A percentile compares a stretch with the other conserved stretches of the same genome.
Conservation (phyloP, 768 basidiomycete genomes). For the Sporobolomyces roseus region DNA sequence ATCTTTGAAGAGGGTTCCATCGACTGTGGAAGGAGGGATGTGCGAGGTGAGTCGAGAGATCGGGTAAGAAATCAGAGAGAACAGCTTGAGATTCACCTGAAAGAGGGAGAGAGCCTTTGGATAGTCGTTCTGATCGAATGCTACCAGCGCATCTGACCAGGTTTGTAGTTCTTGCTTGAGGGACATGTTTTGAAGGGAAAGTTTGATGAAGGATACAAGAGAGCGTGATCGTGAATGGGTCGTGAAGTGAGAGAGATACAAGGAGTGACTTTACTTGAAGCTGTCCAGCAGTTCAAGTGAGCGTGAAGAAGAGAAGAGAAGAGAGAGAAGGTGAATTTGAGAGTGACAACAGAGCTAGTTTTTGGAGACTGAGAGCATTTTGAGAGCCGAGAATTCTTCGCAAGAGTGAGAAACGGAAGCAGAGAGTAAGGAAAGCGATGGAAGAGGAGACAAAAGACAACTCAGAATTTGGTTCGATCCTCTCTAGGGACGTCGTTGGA, state of each 20-base stretch:
- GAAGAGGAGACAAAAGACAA: no score
- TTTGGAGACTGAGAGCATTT: no score
- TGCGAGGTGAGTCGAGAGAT: not conserved
- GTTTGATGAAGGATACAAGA: not conserved
- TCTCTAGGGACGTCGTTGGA: no score
- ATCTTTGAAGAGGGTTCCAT: conserved; percentile 88
- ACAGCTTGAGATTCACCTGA: conserved; percentile 59
- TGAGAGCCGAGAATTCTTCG: no score
- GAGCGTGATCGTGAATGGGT: not conserved
- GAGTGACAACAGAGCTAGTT: no score
- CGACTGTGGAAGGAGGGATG: conserved; percentile 50
- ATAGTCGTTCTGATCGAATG: conserved; percentile 82
- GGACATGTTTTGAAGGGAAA: conserved; percentile 30
- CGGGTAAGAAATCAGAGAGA: not conserved
- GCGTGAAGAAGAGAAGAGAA: not conserved
- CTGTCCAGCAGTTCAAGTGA: not conserved
- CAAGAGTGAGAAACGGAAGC: not conserved
- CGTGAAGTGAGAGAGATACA: not conserved
- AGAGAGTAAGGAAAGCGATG: not conserved
- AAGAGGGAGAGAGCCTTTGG: conserved; percentile 71
- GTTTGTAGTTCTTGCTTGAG: conserved; percentile 62
- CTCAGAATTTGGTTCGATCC: no score
- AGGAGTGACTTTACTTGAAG: not conserved
- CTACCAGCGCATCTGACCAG: conserved; percentile 80
- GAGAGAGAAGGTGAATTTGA: no score